phyloP scores from a whole-genome alignment of 208 protist species.

The Strigomonas galati region DNA sequence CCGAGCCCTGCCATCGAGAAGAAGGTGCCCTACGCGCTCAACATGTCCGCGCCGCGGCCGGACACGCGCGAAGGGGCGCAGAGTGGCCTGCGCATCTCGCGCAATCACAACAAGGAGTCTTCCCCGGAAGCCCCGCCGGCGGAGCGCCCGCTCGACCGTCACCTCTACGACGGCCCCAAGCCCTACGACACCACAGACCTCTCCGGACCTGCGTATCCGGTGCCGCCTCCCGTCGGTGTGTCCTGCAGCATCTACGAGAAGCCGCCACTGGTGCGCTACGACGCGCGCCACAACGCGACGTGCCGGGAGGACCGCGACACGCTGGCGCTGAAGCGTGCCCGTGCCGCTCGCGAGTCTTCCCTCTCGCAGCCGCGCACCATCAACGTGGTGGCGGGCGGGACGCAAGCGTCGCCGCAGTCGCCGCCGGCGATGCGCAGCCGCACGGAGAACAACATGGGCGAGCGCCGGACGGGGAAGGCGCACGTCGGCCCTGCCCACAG shows the following conservation, averaged over 20 bases:
- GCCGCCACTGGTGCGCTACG: constrained; percentile 31
- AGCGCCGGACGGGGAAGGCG: constrained; percentile 52
- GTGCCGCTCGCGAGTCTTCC: constrained; percentile 25
- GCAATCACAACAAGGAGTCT: constrained; percentile 33
- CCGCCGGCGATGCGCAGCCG: constrained; percentile 32
- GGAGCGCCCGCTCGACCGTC: constrained; percentile 29
- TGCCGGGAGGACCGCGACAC: constrained; percentile 40
- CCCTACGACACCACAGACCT: constrained; percentile 42
- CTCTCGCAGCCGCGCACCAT: constrained; percentile 28
- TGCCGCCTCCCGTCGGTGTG: constrained; percentile 62
- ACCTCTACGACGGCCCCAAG: constrained; percentile 23
- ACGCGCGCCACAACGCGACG: constrained; percentile 16
- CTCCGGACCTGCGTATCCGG: constrained; percentile 51
- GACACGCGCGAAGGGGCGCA: constrained; percentile 26
- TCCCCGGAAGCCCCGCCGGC: constrained; percentile 18
- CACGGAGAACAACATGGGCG: constrained; percentile 30
- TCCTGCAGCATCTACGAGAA: constrained; percentile 24
- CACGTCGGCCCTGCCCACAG: constrained; percentile 46
- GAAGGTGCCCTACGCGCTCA: constrained; percentile 54
- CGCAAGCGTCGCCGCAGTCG: constrained; percentile 12
- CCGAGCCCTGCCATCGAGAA: constrained; percentile 27
- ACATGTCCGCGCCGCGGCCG: constrained; percentile 29
- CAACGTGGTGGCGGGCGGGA: constrained; percentile 48
- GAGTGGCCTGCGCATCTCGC: constrained; percentile 29
- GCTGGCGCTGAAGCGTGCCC: constrained; percentile 44